Percentiles rank a stretch among this genome's conserved stretches.
These are phyloP conservation scores for Aspergillus hortae DNA, from an alignment of 2,329 filamentous ascomycete genomes.

Conservation along the genomic window DNA sequence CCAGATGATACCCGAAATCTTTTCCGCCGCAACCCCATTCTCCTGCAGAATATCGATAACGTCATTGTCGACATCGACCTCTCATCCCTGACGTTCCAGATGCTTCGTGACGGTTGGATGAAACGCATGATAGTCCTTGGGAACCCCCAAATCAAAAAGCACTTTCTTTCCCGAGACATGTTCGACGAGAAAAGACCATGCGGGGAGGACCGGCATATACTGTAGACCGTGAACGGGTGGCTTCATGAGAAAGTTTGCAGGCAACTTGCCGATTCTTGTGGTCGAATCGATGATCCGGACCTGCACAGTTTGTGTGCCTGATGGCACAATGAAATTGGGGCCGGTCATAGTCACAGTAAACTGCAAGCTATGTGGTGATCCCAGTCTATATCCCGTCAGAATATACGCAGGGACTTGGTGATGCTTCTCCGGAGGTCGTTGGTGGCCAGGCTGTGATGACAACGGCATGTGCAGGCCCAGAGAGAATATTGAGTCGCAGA, in stretches of 20 bases:
- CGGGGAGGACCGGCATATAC: constrained; percentile 2
- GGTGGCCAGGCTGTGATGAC: too few species aligned
- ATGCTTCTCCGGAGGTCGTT: too few species aligned
- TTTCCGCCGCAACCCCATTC: background rate
- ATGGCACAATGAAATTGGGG: background rate
- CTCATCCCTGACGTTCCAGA: background rate
- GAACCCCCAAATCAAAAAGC: constrained; percentile 47
- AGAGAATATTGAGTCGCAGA: too few species aligned
- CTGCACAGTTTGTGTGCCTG: background rate
- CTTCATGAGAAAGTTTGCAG: constrained; percentile 6
- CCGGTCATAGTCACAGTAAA: background rate
- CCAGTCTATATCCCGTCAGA: too few species aligned
- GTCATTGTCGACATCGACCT: background rate
- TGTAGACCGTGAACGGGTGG: constrained; percentile 5
- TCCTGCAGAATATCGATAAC: constrained; percentile 2
- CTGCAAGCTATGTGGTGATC: too few species aligned
- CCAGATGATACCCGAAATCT: background rate
- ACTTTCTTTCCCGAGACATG: constrained; percentile 35
- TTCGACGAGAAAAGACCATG: constrained; percentile 19
- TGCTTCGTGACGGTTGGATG: constrained; percentile 13
- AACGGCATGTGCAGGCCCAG: too few species aligned
- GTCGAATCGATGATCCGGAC: constrained; percentile 14
- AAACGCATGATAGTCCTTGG: constrained; percentile 45
- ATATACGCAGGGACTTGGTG: too few species aligned
- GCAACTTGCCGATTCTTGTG: constrained; percentile 1